Evolutionary conservation across 495 filamentous ascomycete genomes (phyloP).

Genomic region (Cercophora scortea): DNA sequence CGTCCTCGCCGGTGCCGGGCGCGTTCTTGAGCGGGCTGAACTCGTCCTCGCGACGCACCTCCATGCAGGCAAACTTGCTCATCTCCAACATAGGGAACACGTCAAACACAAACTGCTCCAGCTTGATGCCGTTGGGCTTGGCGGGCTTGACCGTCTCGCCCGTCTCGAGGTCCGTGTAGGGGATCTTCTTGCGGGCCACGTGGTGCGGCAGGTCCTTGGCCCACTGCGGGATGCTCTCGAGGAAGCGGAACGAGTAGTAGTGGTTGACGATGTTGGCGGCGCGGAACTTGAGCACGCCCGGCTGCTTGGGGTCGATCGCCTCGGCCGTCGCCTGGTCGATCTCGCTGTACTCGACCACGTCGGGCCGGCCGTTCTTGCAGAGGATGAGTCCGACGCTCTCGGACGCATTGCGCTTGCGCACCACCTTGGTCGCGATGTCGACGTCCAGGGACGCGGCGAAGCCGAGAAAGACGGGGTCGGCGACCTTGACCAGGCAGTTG

Average conservation of each 20-base stretch:
- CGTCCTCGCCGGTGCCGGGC: constrained; percentile 81
- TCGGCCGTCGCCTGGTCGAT: constrained; percentile 83
- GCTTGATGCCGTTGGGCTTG: constrained; percentile 95
- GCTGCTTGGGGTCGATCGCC: constrained; percentile 78
- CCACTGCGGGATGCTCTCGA: constrained; percentile 84
- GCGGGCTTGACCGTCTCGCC: constrained; percentile 79
- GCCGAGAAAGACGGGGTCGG: constrained; percentile 91
- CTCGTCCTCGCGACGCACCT: constrained; percentile 94
- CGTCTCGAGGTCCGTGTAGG: constrained; percentile 64
- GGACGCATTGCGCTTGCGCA: constrained; percentile 93
- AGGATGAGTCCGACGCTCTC: constrained; percentile 95
- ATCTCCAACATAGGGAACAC: constrained; percentile 87
- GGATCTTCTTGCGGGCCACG: constrained; percentile 97
- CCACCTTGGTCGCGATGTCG: constrained; percentile 96
- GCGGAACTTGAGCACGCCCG: constrained; percentile 82
- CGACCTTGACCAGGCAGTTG: constrained; percentile 97
- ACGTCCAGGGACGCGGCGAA: constrained; percentile 84
- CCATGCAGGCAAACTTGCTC: constrained; percentile 86
- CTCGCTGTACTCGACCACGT: constrained; percentile 98
- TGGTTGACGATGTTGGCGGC: constrained; percentile 99
- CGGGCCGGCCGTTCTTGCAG: constrained; percentile 89
- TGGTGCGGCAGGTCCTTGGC: constrained; percentile 84
- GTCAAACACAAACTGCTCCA: constrained; percentile 99
- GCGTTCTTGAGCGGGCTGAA: constrained; percentile 99
- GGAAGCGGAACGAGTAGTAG: constrained; percentile 94